These are phyloP conservation scores for Phytopythium sindhum DNA, from an alignment of 352 stramenopile genomes.

Conservation along the genomic window DNA sequence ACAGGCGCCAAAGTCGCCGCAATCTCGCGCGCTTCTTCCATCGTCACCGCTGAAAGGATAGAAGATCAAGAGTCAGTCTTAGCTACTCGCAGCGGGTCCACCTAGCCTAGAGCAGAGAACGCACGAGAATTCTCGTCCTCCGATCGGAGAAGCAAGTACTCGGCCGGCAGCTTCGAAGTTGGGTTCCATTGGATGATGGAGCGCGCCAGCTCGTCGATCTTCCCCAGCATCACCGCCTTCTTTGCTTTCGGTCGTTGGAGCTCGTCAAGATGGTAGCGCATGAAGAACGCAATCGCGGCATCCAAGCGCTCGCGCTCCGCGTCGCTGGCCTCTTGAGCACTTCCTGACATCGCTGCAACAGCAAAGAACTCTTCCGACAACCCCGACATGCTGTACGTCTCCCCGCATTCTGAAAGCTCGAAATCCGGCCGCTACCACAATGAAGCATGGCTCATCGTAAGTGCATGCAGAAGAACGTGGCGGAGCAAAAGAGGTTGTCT, in stretches of 20 bases:
- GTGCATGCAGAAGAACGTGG: not conserved
- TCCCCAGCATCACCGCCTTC: conserved; percentile 33
- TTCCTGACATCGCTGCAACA: conserved; percentile 22
- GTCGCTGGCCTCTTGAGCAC: conserved; percentile 12
- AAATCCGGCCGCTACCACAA: conserved; percentile 46
- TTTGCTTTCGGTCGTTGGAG: conserved; percentile 42
- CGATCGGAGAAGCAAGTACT: conserved; percentile 69
- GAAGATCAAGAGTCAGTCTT: not conserved
- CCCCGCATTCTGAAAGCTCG: conserved; percentile 43
- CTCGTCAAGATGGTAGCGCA: conserved; percentile 57
- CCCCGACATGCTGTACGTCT: conserved; percentile 24
- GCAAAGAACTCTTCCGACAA: conserved; percentile 52
- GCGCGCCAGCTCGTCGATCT: conserved; percentile 43
- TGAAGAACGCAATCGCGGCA: conserved; percentile 56
- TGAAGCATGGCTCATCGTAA: not conserved
- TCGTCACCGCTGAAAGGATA: conserved; percentile 26
- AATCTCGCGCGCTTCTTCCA: conserved; percentile 26
- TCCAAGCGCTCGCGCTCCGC: conserved; percentile 34
- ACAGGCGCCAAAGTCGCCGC: conserved; percentile 17
- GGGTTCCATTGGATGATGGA: conserved; percentile 60
- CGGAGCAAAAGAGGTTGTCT: not conserved
- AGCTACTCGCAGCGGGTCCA: not conserved
- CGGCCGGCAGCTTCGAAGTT: conserved; percentile 45
- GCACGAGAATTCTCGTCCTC: conserved; percentile 73
- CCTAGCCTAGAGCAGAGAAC: conserved; percentile 10